Evolutionary conservation across 2,329 filamentous ascomycete genomes (phyloP).

Genomic region (Eurotiales sp.): DNA sequence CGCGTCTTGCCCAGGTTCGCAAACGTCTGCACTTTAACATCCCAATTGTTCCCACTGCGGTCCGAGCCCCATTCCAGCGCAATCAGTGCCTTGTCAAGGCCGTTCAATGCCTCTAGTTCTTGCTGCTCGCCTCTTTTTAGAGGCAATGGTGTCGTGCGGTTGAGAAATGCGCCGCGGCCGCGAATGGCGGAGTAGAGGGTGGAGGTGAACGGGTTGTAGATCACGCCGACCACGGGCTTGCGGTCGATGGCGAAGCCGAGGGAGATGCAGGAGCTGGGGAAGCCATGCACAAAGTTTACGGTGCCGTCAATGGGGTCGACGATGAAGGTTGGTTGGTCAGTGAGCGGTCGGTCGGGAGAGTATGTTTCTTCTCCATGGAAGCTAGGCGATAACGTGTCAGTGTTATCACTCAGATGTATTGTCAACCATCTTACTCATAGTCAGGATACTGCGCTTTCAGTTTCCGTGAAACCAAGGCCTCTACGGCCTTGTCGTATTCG

Average conservation of each 20-base stretch:
- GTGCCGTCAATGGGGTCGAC: slow-evolving; percentile 64
- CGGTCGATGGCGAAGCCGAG: slow-evolving; percentile 53
- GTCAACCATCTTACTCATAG: slow-evolving; percentile 41
- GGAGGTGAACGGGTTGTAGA: slow-evolving; percentile 59
- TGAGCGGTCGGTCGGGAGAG: slow-evolving; percentile 50
- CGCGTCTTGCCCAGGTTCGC: slow-evolving; percentile 44
- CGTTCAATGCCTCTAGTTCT: slow-evolving; percentile 35
- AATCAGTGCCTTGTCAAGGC: slow-evolving; percentile 51
- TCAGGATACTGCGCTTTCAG: slow-evolving; percentile 51
- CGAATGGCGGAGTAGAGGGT: slow-evolving; percentile 54
- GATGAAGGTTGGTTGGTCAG: slow-evolving; percentile 55
- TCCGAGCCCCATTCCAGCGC: slow-evolving; percentile 62
- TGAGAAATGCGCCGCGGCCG: slow-evolving; percentile 52
- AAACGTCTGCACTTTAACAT: slow-evolving; percentile 55
- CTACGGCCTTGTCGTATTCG: slow-evolving; percentile 60
- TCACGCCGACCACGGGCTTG: slow-evolving; percentile 54
- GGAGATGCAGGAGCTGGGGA: slow-evolving; percentile 57
- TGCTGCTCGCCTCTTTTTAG: slow-evolving; percentile 35
- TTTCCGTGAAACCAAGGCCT: slow-evolving; percentile 52
- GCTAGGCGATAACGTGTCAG: slow-evolving; percentile 20
- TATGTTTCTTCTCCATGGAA: slow-evolving; percentile 62
- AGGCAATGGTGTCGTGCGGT: slow-evolving; percentile 40
- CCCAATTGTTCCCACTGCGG: slow-evolving; percentile 54
- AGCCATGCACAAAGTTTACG: slow-evolving; percentile 61
- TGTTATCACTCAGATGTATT: background rate